A percentile compares a stretch with the other conserved stretches of the same genome.
Conservation (phyloP, 78 protist genomes). For the Dictyostelium brefeldianum region DNA sequence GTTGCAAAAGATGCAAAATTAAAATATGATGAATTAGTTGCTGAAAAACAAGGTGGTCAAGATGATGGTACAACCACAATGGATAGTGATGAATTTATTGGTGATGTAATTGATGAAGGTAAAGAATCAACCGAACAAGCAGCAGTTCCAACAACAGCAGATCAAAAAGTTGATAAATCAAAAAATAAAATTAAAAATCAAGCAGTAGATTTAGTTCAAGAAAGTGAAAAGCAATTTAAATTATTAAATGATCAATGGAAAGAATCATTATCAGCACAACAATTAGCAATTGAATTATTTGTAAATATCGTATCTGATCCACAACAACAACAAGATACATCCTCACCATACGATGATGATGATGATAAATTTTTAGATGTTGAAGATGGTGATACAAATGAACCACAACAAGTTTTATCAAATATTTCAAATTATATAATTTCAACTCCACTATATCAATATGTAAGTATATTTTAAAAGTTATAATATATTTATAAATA, state of each 20-base stretch:
- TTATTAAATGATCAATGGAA: slow-evolving; percentile 36
- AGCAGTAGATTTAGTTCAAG: neutral
- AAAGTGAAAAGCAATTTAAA: slow-evolving; percentile 21
- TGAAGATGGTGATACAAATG: slow-evolving; percentile 44
- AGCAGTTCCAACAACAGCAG: neutral
- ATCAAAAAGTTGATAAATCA: neutral
- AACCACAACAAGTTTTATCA: slow-evolving; percentile 12
- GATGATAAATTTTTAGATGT: slow-evolving; percentile 72
- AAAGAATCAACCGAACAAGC: neutral
- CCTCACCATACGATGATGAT: slow-evolving; percentile 23
- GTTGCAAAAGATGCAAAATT: neutral
- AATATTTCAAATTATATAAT: slow-evolving; percentile 25
- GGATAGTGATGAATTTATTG: neutral
- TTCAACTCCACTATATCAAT: slow-evolving; percentile 37
- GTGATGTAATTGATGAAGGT: neutral
- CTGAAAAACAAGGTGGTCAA: neutral
- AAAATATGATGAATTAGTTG: slow-evolving; percentile 21
- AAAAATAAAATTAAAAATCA: slow-evolving; percentile 3
- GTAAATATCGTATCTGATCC: slow-evolving; percentile 41
- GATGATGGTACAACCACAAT: neutral
- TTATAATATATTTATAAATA: too few relatives aligned
- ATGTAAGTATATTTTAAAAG: slow-evolving; percentile 43
- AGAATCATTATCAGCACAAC: slow-evolving; percentile 51
- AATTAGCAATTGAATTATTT: slow-evolving; percentile 57
- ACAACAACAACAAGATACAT: neutral